A percentile compares a stretch with the other conserved stretches of the same genome.
phyloP scores from a whole-genome alignment of 2,329 filamentous ascomycete species.

The Colletotrichum sansevieriae region DNA sequence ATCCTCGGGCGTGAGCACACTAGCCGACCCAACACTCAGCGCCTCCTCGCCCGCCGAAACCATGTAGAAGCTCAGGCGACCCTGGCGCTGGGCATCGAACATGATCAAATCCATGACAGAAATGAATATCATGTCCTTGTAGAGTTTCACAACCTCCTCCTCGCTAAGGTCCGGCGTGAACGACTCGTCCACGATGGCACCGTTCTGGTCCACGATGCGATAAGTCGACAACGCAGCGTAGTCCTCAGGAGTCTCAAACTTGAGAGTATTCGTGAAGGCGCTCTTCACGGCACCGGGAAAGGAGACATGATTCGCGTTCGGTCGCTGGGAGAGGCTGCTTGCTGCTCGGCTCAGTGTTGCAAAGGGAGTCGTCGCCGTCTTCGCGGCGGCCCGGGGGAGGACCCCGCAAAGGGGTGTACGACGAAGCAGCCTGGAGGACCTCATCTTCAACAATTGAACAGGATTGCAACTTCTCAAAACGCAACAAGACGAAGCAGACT shows the following conservation, averaged over 20 bases:
- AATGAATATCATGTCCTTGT: constrained; percentile 75
- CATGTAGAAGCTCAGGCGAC: constrained; percentile 97
- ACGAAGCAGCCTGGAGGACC: constrained; percentile 47
- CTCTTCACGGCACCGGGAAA: constrained; percentile 98
- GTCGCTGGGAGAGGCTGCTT: constrained; percentile 68
- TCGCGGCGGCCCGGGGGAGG: constrained; percentile 42
- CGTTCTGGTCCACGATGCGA: constrained; percentile 90
- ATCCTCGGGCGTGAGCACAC: constrained; percentile 84
- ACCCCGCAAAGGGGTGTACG: constrained; percentile 48
- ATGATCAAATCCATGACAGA: constrained; percentile 97
- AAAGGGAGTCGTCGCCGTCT: constrained; percentile 38
- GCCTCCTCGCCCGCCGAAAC: constrained; percentile 95
- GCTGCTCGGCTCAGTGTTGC: constrained; percentile 52
- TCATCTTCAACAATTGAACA: constrained; percentile 4
- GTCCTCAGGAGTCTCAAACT: constrained; percentile 80
- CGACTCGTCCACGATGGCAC: constrained; percentile 80
- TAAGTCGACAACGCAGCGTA: constrained; percentile 88
- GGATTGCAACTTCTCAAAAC: not conserved
- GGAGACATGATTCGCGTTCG: constrained; percentile 68
- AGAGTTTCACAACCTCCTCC: constrained; percentile 69
- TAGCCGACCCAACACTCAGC: constrained; percentile 89
- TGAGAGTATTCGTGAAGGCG: constrained; percentile 85
- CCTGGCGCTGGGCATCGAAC: constrained; percentile 97
- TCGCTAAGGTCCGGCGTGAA: constrained; percentile 79
- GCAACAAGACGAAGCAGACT: not conserved